Percentiles rank a stretch among this genome's conserved stretches.
Evolutionary conservation across 805 yeast genomes (phyloP).

Genomic region (Cyberlindnera subsufficiens): DNA sequence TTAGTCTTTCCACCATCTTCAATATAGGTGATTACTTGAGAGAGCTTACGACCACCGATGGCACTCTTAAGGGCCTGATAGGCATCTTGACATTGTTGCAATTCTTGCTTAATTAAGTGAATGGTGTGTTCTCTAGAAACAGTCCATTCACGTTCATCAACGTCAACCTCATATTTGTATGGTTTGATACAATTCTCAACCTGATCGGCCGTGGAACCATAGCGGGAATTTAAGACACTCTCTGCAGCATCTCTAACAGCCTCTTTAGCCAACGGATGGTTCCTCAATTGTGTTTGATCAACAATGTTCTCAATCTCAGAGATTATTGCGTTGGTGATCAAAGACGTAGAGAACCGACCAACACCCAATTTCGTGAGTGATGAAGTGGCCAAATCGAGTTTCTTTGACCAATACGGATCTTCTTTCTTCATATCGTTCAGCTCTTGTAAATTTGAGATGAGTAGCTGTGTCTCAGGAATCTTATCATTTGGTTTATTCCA

Average conservation of each 20-base stretch:
- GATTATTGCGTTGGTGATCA: conserved; percentile 74
- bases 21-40: conserved; percentile 74
- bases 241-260: conserved; percentile 83
- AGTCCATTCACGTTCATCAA: conserved; percentile 93
- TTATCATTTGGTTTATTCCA: conserved; percentile 60
- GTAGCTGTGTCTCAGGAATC: conserved; percentile 15
- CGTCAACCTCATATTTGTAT: conserved; percentile 92
- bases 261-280: conserved; percentile 81
- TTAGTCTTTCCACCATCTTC: conserved; percentile 31
- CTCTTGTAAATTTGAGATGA: conserved; percentile 43
- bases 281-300: conserved; percentile 66
- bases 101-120: conserved; percentile 71
- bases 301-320: conserved; percentile 73
- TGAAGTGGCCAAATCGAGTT: conserved; percentile 77
- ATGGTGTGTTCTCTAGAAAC: conserved; percentile 74
- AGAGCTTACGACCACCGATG: conserved; percentile 79
- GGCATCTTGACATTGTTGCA: conserved; percentile 71
- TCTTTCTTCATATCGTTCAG: conserved; percentile 54
- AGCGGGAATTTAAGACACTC: conserved; percentile 70
- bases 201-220: conserved; percentile 92
- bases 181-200: conserved; percentile 98
- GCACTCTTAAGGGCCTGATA: conserved; percentile 53
- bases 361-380: conserved; percentile 88
- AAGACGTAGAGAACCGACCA: conserved; percentile 81
- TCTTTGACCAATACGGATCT: conserved; percentile 82